These are phyloP conservation scores for Hordeum pubiflorum DNA, from an alignment of 202 grass and related monocot species.

Conservation along the genomic window DNA sequence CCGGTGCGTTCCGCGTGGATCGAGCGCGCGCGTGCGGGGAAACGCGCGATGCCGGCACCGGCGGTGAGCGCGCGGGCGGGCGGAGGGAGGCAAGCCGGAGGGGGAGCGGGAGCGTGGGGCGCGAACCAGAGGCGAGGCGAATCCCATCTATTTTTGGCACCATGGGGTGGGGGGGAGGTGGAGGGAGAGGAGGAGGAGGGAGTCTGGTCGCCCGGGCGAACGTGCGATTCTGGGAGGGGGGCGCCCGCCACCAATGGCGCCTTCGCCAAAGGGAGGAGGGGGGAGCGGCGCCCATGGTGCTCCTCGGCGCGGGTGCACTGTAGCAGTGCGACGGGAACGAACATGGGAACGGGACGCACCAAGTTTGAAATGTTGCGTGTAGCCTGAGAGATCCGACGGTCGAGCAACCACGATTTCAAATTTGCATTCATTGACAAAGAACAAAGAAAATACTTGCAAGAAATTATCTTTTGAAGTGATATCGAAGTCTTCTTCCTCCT, in stretches of 20 bases:
- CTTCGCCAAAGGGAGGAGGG: not conserved
- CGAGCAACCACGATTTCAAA: too few relatives aligned
- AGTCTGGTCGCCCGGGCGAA: not conserved
- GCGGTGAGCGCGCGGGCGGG: not conserved
- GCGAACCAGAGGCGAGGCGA: constrained; percentile 25
- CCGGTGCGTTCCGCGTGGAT: not conserved
- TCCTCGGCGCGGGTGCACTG: not conserved
- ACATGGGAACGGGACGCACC: not conserved
- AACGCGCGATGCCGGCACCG: constrained; percentile 22
- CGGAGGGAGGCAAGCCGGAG: not conserved
- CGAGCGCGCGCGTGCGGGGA: constrained; percentile 13
- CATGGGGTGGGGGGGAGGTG: not conserved
- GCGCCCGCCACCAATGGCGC: not conserved
- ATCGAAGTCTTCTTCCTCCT: too few relatives aligned
- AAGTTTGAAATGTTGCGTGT: not conserved
- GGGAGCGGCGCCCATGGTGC: not conserved
- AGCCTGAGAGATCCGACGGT: too few relatives aligned
- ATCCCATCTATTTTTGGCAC: constrained; percentile 37
- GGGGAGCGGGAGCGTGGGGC: not conserved
- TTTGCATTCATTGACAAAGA: too few relatives aligned
- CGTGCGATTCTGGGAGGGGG: not conserved
- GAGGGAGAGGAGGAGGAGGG: not conserved
- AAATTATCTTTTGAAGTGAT: too few relatives aligned
- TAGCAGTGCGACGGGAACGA: not conserved
- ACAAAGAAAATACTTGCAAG: too few relatives aligned